Conservation (phyloP, 1,284 basidiomycete genomes). For the Leccinum huronense region DNA sequence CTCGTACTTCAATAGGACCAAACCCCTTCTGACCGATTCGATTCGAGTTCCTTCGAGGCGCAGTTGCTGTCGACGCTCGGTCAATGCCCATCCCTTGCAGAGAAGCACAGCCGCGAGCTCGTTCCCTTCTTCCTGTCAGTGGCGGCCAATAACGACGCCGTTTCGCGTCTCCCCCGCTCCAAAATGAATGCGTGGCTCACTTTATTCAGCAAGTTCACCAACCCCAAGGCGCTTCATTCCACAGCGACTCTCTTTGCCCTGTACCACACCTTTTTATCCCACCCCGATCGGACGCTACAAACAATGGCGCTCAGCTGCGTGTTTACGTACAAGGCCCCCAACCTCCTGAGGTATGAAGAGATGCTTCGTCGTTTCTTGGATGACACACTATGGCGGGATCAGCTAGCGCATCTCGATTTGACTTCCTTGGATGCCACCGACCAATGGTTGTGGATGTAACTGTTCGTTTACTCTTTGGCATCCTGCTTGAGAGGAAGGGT, state of each 20-base stretch:
- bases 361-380: conserved; percentile 76
- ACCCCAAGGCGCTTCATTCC: conserved; percentile 83
- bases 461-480: conserved; percentile 83
- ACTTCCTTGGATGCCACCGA: conserved; percentile 61
- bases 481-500: conserved; percentile 84
- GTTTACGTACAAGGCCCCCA: conserved; percentile 79
- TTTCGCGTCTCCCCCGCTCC: conserved; percentile 47
- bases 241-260: conserved; percentile 66
- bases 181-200: conserved; percentile 77
- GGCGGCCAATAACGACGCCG: conserved; percentile 38
- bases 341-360: conserved; percentile 68
- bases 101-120: conserved; percentile 77
- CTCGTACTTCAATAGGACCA: conserved; percentile 47
- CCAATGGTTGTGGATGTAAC: conserved; percentile 72
- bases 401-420: conserved; percentile 74
- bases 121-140: conserved; percentile 76
- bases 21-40: conserved; percentile 64
- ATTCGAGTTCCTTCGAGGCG: conserved; percentile 71
- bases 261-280: conserved; percentile 78
- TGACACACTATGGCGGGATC: conserved; percentile 86
- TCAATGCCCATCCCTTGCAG: conserved; percentile 59
- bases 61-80: conserved; percentile 74
- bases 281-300: conserved; percentile 84
- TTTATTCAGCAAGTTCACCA: conserved; percentile 86
- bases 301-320: conserved; percentile 77